Evolutionary conservation across 1,139 yeast species (phyloP).

Genomic region (Candida anutae): DNA sequence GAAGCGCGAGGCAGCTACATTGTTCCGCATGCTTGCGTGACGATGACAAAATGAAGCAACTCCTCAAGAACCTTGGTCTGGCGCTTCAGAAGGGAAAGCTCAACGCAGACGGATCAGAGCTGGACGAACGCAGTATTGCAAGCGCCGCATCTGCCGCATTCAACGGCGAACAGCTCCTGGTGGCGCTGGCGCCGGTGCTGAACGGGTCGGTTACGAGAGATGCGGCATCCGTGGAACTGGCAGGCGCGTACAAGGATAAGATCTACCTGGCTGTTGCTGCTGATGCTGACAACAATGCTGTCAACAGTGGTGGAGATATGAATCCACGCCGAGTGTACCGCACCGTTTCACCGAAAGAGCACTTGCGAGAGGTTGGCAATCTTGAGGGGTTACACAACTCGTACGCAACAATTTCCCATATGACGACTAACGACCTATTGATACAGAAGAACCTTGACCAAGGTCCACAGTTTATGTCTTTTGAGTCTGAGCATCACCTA

Average conservation of each 20-base stretch:
- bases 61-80: conserved; percentile 20
- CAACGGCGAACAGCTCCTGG: neutral
- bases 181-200: neutral
- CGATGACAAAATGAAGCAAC: conserved; percentile 22
- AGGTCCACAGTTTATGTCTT: conserved; percentile 27
- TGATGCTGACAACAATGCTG: neutral
- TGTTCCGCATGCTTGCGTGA: conserved; percentile 3
- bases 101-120: conserved; percentile 5
- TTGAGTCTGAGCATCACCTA: conserved; percentile 28
- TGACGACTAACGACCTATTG: conserved; percentile 32
- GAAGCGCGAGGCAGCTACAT: conserved; percentile 3
- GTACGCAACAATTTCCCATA: conserved; percentile 28
- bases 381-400: conserved; percentile 6
- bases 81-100: conserved; percentile 24
- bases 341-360: neutral
- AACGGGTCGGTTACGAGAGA: neutral
- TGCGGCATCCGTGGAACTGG: neutral
- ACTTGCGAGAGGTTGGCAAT: conserved; percentile 4
- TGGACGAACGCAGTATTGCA: neutral
- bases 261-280: neutral
- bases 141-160: neutral
- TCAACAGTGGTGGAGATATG: neutral
- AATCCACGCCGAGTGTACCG: neutral
- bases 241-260: too few relatives aligned
- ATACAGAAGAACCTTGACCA: conserved; percentile 33